Evolutionary conservation across 2,329 filamentous ascomycete species (phyloP).

Genomic region (Malbranchea cinnamomea): DNA sequence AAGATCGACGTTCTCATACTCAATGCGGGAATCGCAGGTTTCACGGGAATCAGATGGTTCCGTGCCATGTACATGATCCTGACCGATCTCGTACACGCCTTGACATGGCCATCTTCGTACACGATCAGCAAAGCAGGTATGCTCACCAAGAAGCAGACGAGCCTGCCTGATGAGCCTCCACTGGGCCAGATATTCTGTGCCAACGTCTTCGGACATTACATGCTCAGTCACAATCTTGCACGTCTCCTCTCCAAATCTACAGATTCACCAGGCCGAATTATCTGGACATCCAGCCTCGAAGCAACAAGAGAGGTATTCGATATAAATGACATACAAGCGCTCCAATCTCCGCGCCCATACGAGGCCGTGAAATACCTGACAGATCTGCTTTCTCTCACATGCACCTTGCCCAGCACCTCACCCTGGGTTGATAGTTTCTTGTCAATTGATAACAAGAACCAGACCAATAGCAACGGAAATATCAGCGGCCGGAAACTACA

Average conservation of each 20-base stretch:
- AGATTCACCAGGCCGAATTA: constrained; percentile 46
- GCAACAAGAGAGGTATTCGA: constrained; percentile 44
- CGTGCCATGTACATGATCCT: constrained; percentile 41
- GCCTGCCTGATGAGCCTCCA: constrained; percentile 34
- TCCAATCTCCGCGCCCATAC: constrained; percentile 52
- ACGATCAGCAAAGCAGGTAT: constrained; percentile 50
- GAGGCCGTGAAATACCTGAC: constrained; percentile 79
- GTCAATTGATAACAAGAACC: constrained; percentile 19
- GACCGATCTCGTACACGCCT: constrained; percentile 49
- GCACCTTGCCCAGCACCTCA: constrained; percentile 47
- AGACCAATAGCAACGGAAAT: no score
- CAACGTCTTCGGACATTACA: constrained; percentile 90
- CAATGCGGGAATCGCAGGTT: constrained; percentile 82
- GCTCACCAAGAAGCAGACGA: constrained; percentile 39
- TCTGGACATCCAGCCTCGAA: constrained; percentile 82
- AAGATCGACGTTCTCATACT: constrained; percentile 66
- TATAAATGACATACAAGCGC: constrained; percentile 59
- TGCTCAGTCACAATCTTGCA: constrained; percentile 66
- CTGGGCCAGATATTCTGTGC: constrained; percentile 77
- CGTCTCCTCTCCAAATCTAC: constrained; percentile 46
- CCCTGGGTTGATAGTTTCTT: constrained; percentile 46
- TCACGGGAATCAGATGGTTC: constrained; percentile 62
- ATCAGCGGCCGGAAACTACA: no score
- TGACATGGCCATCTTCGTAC: constrained; percentile 58
- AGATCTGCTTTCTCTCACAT: constrained; percentile 66